Percentiles rank a stretch among this genome's conserved stretches.
phyloP scores from a whole-genome alignment of 352 stramenopile genomes.

The Ophiocytium majus region DNA sequence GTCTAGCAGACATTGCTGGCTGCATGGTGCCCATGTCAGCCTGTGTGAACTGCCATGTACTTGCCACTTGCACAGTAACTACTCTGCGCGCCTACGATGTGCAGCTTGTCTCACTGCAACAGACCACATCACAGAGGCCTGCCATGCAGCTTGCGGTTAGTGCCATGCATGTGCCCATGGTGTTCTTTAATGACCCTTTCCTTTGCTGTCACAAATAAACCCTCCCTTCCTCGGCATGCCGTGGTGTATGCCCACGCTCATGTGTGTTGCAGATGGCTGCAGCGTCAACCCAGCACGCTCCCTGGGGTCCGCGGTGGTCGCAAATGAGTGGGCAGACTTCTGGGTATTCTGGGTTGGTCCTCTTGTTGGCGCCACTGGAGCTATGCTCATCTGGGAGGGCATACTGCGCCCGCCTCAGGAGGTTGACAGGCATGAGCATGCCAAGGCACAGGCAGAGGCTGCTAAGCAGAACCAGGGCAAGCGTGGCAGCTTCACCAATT shows the following conservation, averaged over 20 bases:
- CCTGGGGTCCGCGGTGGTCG: conserved; percentile 61
- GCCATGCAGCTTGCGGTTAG: not conserved
- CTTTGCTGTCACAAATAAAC: not conserved
- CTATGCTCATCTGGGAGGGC: conserved; percentile 38
- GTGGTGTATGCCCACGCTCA: too few species aligned
- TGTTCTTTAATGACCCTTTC: not conserved
- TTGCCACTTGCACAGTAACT: too few species aligned
- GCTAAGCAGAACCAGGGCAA: too few species aligned
- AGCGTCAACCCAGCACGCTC: conserved; percentile 67
- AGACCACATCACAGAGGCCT: not conserved
- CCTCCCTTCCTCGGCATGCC: too few species aligned
- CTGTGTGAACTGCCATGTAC: too few species aligned
- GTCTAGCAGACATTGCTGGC: not conserved
- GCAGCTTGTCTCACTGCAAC: not conserved
- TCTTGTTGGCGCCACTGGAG: conserved; percentile 31
- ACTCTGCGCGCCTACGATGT: not conserved
- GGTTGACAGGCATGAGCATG: too few species aligned
- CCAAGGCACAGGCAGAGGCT: too few species aligned
- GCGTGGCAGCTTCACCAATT: too few species aligned
- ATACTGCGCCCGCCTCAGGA: conserved; percentile 35
- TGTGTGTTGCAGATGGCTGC: conserved; percentile 61
- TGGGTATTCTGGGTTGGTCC: conserved; percentile 45
- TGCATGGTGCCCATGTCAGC: not conserved
- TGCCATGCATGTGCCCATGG: not conserved
- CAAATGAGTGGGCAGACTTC: conserved; percentile 28